A percentile compares a stretch with the other conserved stretches of the same genome.
These are phyloP conservation scores for Aureobasidium sp. DNA, from an alignment of 2,329 filamentous ascomycete genomes.

Conservation along the genomic window DNA sequence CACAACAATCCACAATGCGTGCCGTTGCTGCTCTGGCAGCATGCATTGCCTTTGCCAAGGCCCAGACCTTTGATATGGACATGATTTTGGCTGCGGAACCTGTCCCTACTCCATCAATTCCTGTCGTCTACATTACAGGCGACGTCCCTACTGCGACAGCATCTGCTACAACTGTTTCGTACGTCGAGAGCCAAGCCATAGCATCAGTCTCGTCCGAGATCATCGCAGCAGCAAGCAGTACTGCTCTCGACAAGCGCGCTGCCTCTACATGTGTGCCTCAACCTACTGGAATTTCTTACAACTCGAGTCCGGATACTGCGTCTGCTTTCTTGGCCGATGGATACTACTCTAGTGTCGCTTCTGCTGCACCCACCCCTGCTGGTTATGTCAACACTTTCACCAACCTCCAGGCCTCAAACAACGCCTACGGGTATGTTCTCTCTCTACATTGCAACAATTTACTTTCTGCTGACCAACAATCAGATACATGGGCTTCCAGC, in stretches of 20 bases:
- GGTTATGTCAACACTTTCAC: conserved; percentile 17
- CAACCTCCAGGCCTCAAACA: conserved; percentile 20
- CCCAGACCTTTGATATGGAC: conserved; percentile 19
- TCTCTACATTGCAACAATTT: no score
- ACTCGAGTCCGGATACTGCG: conserved; percentile 17
- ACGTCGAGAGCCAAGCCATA: neutral
- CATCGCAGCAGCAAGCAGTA: neutral
- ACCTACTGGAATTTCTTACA: conserved; percentile 8
- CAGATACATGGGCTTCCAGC: conserved; percentile 22
- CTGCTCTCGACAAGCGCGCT: neutral
- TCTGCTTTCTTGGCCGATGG: conserved; percentile 16
- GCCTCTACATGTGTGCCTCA: conserved; percentile 15
- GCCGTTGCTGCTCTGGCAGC: neutral
- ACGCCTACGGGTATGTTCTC: conserved; percentile 15
- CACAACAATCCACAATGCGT: neutral
- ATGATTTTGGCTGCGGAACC: conserved; percentile 10
- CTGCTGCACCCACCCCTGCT: conserved; percentile 11
- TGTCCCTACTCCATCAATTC: neutral
- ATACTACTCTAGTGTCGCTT: conserved; percentile 17
- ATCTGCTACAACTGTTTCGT: neutral
- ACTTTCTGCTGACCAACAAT: conserved; percentile 2
- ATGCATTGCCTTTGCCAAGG: conserved; percentile 5
- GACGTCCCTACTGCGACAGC: conserved; percentile 1
- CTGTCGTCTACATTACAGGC: conserved; percentile 11
- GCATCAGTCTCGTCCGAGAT: conserved; percentile 5